Evolutionary conservation across 345 rosid species (phyloP), one percentile per base, ranked within the genome.

Genomic region (Mangifera indica): DNA sequence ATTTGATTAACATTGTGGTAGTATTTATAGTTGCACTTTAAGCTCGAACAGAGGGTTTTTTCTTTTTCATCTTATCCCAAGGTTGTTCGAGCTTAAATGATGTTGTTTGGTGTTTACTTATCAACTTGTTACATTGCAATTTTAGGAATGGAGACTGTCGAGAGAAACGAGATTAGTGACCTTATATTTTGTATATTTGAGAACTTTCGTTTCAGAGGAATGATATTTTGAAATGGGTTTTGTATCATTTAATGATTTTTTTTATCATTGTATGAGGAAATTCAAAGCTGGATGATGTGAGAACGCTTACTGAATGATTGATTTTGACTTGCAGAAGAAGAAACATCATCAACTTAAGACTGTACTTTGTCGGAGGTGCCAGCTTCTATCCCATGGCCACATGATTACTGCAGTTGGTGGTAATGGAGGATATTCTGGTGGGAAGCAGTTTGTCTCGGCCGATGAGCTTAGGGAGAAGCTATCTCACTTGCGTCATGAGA

Each of bases 351-450:
- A 94, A 87, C 89, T 94, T n/a, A 84, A 89, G 74, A 94, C 89
- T 22, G 81, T 94, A 60, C 88, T 94, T 22, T 94, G 98, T 82
- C 85, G 95, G 75, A 88, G 98, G 78, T 94, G 98, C 67, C 86
- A 75, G 81, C 97, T 94, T 22, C 80, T 94, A 67, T 89, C 97
- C 69, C 98, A 94, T 79, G 98, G 98, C 62, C 97, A 87, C 73
- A 94, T 94, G 97, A 84, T 94, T 68, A 92, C 97, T 20, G 97
- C 97, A 62, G 98, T 94, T 10, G 98, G 97, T 78, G 98, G 98
- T 21, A 89, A 94, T 76, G 98, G 98, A 44, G 98, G 98, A 3
- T 94, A 94, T 77, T 42, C 97, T 48, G 95, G 98, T 58, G 93
- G 97, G 26, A 92, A 90, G 78, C 98, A 92, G 69, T 94, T 94